phyloP scores from a whole-genome alignment of 2,329 filamentous ascomycete genomes.

The Pseudodiploospora longispora region DNA sequence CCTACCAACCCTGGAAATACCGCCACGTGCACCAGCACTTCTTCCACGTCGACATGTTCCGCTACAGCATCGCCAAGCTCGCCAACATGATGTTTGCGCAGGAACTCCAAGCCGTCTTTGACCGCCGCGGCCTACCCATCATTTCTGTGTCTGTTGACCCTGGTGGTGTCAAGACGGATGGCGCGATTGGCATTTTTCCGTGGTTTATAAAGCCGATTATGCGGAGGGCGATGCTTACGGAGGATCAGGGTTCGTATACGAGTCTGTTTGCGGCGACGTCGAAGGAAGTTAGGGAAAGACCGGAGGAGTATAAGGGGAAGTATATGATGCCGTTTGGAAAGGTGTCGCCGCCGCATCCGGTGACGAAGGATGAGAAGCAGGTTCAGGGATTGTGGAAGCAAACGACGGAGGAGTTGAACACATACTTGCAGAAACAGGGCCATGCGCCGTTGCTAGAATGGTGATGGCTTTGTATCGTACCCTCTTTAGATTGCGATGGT shows the following conservation, averaged over 20 bases:
- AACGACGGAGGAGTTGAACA: constrained; percentile 11
- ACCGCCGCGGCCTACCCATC: constrained; percentile 9
- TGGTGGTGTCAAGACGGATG: constrained; percentile 10
- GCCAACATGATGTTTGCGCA: constrained; percentile 15
- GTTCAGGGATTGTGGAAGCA: constrained; percentile 11
- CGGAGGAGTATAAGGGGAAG: not conserved
- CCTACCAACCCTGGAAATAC: constrained; percentile 11
- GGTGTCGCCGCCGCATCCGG: constrained; percentile 6
- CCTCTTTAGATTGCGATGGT: not conserved
- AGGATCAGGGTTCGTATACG: constrained; percentile 11
- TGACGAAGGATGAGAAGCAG: constrained; percentile 8
- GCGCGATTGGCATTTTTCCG: not conserved
- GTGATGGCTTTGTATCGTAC: not conserved
- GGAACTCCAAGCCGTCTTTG: constrained; percentile 14
- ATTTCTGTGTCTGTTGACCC: constrained; percentile 13
- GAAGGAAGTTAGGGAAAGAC: constrained; percentile 5
- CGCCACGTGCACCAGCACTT: constrained; percentile 4
- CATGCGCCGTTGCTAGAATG: not conserved
- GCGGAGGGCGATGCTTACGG: constrained; percentile 5
- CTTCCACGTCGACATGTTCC: constrained; percentile 15
- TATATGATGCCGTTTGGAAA: constrained; percentile 8
- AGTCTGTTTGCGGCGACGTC: constrained; percentile 15
- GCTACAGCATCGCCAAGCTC: constrained; percentile 15
- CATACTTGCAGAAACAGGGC: constrained; percentile 1
- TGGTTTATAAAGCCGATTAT: not conserved